phyloP scores from a whole-genome alignment of 192 early-diverging fungal species.

The Backusella liffmaniae region DNA sequence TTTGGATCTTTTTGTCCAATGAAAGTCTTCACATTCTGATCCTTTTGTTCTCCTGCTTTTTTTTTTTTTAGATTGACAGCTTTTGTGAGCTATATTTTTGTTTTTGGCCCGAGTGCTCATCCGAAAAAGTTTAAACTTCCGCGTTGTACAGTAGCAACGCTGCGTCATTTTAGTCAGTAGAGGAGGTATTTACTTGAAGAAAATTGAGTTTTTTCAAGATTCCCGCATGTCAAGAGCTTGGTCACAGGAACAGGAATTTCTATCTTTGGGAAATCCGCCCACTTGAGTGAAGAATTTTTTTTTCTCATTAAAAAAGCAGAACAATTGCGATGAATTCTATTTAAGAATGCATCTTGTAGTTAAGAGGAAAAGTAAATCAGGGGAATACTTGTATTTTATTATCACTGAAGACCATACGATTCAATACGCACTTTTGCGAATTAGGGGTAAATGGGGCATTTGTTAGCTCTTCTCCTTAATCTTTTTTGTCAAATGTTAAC shows the following conservation, averaged over 20 bases:
- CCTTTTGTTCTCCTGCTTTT: background rate
- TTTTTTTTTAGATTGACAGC: background rate
- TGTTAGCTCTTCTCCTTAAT: background rate
- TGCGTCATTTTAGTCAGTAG: background rate
- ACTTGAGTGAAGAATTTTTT: background rate
- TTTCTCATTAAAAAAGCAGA: background rate
- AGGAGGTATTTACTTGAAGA: background rate
- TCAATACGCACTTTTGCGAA: background rate
- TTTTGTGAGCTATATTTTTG: background rate
- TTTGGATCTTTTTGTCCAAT: background rate
- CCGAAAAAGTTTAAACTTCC: slow-evolving; percentile 1
- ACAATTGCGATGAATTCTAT: background rate
- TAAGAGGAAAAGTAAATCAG: background rate
- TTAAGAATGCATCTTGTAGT: background rate
- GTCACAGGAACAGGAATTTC: background rate
- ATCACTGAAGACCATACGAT: background rate
- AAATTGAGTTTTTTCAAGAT: background rate
- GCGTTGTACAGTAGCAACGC: background rate
- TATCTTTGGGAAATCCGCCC: background rate
- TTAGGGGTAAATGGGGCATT: background rate
- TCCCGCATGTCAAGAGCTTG: background rate
- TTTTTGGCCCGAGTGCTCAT: background rate
- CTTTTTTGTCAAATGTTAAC: background rate
- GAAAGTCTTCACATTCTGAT: background rate
- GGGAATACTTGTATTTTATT: background rate